Evolutionary conservation across 495 filamentous ascomycete genomes (phyloP).

Genomic region (Diplogelasinospora grovesii): DNA sequence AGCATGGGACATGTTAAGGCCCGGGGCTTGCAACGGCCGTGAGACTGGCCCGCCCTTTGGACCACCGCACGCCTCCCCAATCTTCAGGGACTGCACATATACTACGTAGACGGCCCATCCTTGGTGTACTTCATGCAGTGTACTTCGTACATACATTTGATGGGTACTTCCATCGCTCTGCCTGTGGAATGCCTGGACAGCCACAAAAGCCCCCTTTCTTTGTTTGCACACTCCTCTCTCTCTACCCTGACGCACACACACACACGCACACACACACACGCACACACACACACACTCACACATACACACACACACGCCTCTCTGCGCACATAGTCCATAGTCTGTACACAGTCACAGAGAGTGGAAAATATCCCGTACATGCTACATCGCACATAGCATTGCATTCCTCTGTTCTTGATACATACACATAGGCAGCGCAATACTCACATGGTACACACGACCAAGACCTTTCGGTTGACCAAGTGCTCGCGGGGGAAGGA

Average conservation of each 20-base stretch:
- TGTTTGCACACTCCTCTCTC: conserved; percentile 8
- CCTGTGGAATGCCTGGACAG: conserved; percentile 13
- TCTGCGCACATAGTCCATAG: too few species aligned
- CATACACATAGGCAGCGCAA: conserved; percentile 7
- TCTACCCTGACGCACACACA: conserved; percentile 4
- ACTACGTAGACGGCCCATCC: too few species aligned
- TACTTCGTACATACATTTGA: conserved; percentile 1
- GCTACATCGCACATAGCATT: conserved; percentile 5
- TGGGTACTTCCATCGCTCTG: too few species aligned
- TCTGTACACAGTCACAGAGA: too few species aligned
- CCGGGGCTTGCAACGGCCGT: conserved; percentile 2
- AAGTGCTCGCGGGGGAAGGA: conserved; percentile 1
- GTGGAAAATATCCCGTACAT: too few species aligned
- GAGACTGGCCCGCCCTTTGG: background rate
- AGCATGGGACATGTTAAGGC: background rate
- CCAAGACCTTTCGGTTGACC: conserved; percentile 8
- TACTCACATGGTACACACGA: conserved; percentile 5
- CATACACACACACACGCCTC: conserved; percentile 15
- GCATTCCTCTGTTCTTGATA: background rate
- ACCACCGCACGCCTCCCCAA: conserved; percentile 2
- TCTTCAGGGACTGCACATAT: background rate
- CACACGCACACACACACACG: conserved; percentile 5
- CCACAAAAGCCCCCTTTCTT: conserved; percentile 13
- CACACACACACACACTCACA: conserved; percentile 20
- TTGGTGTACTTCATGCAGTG: too few species aligned